Evolutionary conservation across 2,329 filamentous ascomycete species (phyloP).

Genomic region (Neurospora crassa): DNA sequence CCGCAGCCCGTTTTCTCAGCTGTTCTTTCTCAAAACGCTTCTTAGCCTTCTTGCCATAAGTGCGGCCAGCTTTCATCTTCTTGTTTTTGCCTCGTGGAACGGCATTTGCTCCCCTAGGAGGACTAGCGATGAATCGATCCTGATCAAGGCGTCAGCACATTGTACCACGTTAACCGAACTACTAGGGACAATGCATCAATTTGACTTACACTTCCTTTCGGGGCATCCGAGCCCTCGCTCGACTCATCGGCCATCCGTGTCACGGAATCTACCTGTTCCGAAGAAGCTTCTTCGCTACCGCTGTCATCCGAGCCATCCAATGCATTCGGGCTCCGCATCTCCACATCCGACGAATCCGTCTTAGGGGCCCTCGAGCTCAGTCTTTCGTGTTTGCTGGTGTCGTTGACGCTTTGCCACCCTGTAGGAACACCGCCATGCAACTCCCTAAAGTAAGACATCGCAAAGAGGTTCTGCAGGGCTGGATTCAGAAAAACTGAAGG

Average conservation of each 20-base stretch:
- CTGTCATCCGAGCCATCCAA: constrained; percentile 42
- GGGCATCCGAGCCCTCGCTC: constrained; percentile 36
- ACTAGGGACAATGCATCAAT: constrained; percentile 5
- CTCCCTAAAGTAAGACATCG: constrained; percentile 57
- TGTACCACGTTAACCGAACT: background rate
- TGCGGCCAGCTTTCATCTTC: constrained; percentile 36
- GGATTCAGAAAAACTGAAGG: constrained; percentile 50
- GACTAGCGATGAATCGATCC: constrained; percentile 1
- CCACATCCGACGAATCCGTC: constrained; percentile 34
- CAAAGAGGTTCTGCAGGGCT: constrained; percentile 63
- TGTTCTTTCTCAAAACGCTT: constrained; percentile 38
- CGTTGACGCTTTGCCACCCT: constrained; percentile 56
- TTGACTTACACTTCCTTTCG: constrained; percentile 25
- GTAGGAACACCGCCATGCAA: constrained; percentile 53
- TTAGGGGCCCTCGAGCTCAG: constrained; percentile 37
- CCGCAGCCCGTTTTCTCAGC: constrained; percentile 26
- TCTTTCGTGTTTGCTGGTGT: constrained; percentile 47
- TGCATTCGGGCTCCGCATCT: constrained; percentile 37
- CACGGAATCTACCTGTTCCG: constrained; percentile 19
- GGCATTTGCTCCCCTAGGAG: constrained; percentile 10
- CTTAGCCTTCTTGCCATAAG: constrained; percentile 38
- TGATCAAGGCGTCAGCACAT: constrained; percentile 6
- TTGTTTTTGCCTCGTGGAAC: constrained; percentile 31
- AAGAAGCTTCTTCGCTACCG: constrained; percentile 38
- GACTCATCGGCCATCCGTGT: constrained; percentile 53